Evolutionary conservation across 2,329 filamentous ascomycete species (phyloP).

Genomic region (Fusarium xyrophilum): DNA sequence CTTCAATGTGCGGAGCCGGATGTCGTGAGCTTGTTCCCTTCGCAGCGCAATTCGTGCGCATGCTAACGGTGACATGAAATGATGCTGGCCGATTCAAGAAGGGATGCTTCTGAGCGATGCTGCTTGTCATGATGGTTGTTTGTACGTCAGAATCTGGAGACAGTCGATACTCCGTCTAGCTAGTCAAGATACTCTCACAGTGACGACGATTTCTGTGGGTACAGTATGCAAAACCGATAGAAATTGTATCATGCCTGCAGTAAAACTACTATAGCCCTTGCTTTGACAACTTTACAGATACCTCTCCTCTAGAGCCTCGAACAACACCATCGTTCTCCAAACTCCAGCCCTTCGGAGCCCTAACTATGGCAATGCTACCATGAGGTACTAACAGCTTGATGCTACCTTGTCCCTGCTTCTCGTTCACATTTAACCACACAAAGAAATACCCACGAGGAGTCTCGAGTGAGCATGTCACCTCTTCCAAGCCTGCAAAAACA

Average conservation of each 20-base stretch:
- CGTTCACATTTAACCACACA: fast-evolving
- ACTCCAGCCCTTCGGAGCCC: background rate
- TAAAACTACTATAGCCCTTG: fast-evolving
- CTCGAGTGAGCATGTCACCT: background rate
- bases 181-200: background rate
- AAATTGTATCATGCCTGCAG: fast-evolving
- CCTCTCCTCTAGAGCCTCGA: background rate
- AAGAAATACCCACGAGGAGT: background rate
- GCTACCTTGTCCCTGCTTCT: fast-evolving
- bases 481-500: background rate
- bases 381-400: background rate
- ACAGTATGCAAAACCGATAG: fast-evolving
- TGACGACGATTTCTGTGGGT: fast-evolving
- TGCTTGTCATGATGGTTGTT: fast-evolving
- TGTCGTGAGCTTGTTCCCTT: background rate
- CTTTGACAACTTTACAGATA: background rate
- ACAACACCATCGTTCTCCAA: background rate
- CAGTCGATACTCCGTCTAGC: background rate
- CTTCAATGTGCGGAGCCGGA: background rate
- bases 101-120: fast-evolving
- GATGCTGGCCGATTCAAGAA: too few relatives aligned
- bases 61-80: too few relatives aligned
- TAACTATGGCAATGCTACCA: background rate
- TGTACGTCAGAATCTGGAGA: background rate
- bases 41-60: background rate